A percentile compares a stretch with the other conserved stretches of the same genome.
These are phyloP conservation scores for Pseudotsuga menziesii DNA, from an alignment of 75 land plant genomes.

Conservation along the genomic window DNA sequence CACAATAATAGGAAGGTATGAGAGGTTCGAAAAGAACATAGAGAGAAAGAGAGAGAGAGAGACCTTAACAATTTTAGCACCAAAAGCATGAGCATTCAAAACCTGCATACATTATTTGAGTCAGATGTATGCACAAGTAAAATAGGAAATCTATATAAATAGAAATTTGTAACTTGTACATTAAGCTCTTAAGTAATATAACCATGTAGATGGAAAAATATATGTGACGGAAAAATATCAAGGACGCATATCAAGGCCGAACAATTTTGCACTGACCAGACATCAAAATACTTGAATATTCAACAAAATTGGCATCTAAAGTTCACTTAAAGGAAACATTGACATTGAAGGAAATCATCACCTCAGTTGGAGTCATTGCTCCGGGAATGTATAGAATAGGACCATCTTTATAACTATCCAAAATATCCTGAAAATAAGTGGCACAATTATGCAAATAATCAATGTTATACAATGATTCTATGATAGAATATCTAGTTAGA, in stretches of 20 bases:
- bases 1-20: background rate
- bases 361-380: slow-evolving; percentile 93
- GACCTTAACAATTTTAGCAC: slow-evolving; percentile 81
- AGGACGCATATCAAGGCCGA: background rate
- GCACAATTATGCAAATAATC: background rate
- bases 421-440: slow-evolving; percentile 42
- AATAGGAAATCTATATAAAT: background rate
- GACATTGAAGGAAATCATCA: slow-evolving; percentile 12
- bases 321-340: background rate
- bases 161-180: background rate
- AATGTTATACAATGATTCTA: background rate
- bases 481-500: background rate
- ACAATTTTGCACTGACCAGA: background rate
- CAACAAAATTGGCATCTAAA: background rate
- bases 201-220: background rate
- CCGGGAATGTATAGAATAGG: slow-evolving; percentile 77
- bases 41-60: slow-evolving; percentile 4
- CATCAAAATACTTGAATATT: background rate
- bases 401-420: slow-evolving; percentile 20
- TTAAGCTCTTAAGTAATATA: background rate
- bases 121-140: background rate
- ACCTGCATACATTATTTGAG: slow-evolving; percentile 36
- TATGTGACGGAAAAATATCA: background rate
- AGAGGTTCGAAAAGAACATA: background rate
- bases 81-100: slow-evolving; percentile 57